Percentiles rank a stretch among this genome's conserved stretches.
These are phyloP conservation scores for Colletotrichum graminicola DNA, from an alignment of 2,329 filamentous ascomycete genomes.

Conservation along the genomic window DNA sequence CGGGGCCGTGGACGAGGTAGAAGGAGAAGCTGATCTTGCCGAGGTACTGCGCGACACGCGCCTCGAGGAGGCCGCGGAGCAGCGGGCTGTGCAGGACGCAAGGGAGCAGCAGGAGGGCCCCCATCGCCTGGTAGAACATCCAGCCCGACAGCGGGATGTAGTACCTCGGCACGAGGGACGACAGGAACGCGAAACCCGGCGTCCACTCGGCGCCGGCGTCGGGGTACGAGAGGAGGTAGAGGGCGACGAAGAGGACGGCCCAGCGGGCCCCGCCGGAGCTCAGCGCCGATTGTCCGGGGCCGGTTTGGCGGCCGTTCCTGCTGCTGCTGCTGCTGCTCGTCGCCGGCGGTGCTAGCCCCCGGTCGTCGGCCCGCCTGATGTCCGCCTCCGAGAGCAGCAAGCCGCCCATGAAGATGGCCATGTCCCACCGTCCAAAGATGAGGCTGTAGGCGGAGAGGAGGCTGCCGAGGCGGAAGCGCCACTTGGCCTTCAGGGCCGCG, in stretches of 20 bases:
- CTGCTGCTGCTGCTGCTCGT: conserved; percentile 8
- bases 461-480: conserved; percentile 49
- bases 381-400: conserved; percentile 54
- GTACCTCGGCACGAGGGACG: conserved; percentile 52
- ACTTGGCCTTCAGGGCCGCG: conserved; percentile 51
- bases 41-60: conserved; percentile 52
- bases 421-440: conserved; percentile 54
- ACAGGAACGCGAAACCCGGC: conserved; percentile 52
- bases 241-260: conserved; percentile 48
- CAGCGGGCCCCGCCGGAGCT: conserved; percentile 46
- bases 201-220: conserved; percentile 55
- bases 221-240: conserved; percentile 56
- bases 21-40: conserved; percentile 56
- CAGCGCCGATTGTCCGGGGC: conserved; percentile 32
- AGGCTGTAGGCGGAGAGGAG: conserved; percentile 52
- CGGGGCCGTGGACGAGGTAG: conserved; percentile 55
- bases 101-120: conserved; percentile 52
- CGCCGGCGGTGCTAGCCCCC: conserved; percentile 41
- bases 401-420: conserved; percentile 55
- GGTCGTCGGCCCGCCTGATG: conserved; percentile 46
- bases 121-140: conserved; percentile 56
- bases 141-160: conserved; percentile 53
- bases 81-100: conserved; percentile 52
- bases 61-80: conserved; percentile 49
- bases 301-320: conserved; percentile 18